phyloP scores from a whole-genome alignment of 2,329 filamentous ascomycete species.

The Biscogniauxia mediterranea region DNA sequence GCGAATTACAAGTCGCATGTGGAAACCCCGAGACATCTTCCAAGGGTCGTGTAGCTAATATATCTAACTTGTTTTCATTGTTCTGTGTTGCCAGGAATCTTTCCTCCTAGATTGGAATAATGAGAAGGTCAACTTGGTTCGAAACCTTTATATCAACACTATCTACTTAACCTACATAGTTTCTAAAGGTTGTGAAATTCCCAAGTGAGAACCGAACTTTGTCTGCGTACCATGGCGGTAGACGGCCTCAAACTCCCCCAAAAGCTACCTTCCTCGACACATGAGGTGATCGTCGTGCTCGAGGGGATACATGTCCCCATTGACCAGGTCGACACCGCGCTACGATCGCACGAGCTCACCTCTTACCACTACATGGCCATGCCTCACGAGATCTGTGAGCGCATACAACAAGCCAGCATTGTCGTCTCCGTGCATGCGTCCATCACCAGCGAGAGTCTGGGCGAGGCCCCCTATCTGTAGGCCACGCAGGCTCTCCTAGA shows the following conservation, averaged over 20 bases:
- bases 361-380: constrained; percentile 13
- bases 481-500: neutral
- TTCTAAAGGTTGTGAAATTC: too few species aligned
- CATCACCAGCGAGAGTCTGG: constrained; percentile 19
- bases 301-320: constrained; percentile 18
- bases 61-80: too few species aligned
- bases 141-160: too few species aligned
- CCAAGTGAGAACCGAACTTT: too few species aligned
- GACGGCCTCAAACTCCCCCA: constrained; percentile 9
- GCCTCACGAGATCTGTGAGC: constrained; percentile 13
- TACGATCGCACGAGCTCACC: constrained; percentile 19
- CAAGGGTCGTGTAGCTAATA: too few species aligned
- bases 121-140: too few species aligned
- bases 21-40: too few species aligned
- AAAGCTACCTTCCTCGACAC: constrained; percentile 14
- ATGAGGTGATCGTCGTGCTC: constrained; percentile 22
- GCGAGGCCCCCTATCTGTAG: constrained; percentile 23
- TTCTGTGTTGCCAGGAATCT: too few species aligned
- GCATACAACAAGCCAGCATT: constrained; percentile 24
- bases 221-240: neutral
- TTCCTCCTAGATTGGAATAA: too few species aligned
- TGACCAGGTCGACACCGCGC: constrained; percentile 14
- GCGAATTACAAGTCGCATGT: too few species aligned
- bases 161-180: too few species aligned
- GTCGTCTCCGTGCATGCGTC: constrained; percentile 14